phyloP scores from a whole-genome alignment of 2,329 filamentous ascomycete species.

The Neonectria neomacrospora region DNA sequence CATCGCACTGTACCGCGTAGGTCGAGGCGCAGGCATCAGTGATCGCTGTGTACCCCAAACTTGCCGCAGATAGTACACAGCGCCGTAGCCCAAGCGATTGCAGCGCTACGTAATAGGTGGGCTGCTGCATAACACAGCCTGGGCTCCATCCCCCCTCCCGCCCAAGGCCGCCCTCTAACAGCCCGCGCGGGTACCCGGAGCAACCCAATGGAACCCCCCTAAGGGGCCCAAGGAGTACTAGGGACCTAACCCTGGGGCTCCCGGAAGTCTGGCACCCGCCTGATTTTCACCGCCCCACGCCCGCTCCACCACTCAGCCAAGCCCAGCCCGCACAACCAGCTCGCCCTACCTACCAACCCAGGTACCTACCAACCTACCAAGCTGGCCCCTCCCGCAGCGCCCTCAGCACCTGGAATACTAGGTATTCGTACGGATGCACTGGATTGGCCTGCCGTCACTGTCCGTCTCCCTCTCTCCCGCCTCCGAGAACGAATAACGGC shows the following conservation, averaged over 20 bases:
- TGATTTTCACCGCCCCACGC: slow-evolving; percentile 3
- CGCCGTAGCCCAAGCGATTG: not conserved
- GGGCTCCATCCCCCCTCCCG: not conserved
- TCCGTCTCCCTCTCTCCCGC: slow-evolving; percentile 24
- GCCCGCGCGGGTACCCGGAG: not conserved
- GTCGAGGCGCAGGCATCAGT: not conserved
- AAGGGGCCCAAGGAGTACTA: not conserved
- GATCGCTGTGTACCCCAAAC: not conserved
- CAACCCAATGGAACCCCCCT: not conserved
- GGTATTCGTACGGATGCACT: slow-evolving; percentile 2
- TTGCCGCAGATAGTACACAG: not conserved
- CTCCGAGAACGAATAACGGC: slow-evolving; percentile 41
- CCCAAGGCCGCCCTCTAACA: not conserved
- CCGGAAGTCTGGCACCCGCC: not conserved
- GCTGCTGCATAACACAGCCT: not conserved
- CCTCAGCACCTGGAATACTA: not conserved
- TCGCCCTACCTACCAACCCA: not conserved
- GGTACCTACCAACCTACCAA: not conserved
- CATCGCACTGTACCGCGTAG: not conserved
- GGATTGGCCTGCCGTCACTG: slow-evolving; percentile 13
- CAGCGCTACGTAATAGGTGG: not conserved
- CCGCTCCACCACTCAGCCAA: slow-evolving; percentile 1
- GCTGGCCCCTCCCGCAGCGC: not conserved
- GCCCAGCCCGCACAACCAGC: not conserved
- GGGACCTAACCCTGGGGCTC: not conserved